Evolutionary conservation across 305 asterid genomes (phyloP).

Genomic region (Rubia tinctorum): DNA sequence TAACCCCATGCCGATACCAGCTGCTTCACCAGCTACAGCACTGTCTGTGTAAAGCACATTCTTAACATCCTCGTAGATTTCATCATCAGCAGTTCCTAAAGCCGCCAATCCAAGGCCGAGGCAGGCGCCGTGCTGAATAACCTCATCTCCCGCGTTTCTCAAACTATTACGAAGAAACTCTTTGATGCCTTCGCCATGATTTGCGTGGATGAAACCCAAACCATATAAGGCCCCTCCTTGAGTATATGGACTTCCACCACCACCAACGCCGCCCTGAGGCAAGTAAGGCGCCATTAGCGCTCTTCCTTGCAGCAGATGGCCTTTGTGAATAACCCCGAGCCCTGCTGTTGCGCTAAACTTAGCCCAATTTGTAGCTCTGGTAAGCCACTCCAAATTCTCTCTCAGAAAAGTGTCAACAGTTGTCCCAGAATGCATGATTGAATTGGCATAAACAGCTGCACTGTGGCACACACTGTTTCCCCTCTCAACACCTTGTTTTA

Average conservation of each 20-base stretch:
- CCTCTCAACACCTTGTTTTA: slow-evolving; percentile 97
- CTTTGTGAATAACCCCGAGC: slow-evolving; percentile 94
- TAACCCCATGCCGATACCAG: slow-evolving; percentile 97
- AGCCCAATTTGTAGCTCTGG: slow-evolving; percentile 99
- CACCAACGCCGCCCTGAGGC: slow-evolving; percentile 86
- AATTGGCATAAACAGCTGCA: slow-evolving; percentile 96
- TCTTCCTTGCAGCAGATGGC: slow-evolving; percentile 98
- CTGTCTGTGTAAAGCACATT: slow-evolving; percentile 90
- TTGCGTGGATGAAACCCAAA: slow-evolving; percentile 76
- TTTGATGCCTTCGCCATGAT: slow-evolving; percentile 98
- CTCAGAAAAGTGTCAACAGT: slow-evolving; percentile 95
- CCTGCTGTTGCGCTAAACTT: slow-evolving; percentile 99
- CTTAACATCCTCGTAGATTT: slow-evolving; percentile 85
- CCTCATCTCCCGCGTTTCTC: slow-evolving; percentile 86
- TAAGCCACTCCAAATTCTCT: slow-evolving; percentile 98
- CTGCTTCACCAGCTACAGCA: slow-evolving; percentile 99
- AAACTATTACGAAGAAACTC: slow-evolving; percentile 95
- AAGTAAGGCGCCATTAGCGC: slow-evolving; percentile 98
- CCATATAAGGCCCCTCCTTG: slow-evolving; percentile 66
- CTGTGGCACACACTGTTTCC: slow-evolving; percentile 98
- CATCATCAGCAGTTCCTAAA: slow-evolving; percentile 94
- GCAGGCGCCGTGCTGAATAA: slow-evolving; percentile 99
- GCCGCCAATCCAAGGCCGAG: slow-evolving; percentile 99
- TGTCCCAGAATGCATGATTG: slow-evolving; percentile 99
- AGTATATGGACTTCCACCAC: slow-evolving; percentile 93